Percentiles rank a stretch among this genome's conserved stretches.
Evolutionary conservation across 2,329 filamentous ascomycete genomes (phyloP).

Genomic region (Cladobotryum protrusum): DNA sequence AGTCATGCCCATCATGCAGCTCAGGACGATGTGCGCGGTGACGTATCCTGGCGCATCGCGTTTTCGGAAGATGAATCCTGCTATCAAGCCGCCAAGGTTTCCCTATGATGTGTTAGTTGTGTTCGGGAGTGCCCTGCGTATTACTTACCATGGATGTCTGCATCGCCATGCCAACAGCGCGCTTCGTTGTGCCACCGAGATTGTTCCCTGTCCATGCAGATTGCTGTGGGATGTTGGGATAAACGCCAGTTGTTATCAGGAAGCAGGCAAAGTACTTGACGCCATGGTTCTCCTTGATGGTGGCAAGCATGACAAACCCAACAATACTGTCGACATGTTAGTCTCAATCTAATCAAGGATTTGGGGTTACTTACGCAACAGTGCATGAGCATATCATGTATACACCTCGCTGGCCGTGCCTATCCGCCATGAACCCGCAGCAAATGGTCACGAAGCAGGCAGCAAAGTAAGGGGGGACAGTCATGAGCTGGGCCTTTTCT

Average conservation of each 20-base stretch:
- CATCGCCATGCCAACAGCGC: slow-evolving; percentile 50
- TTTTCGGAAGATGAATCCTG: too few relatives aligned
- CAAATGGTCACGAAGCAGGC: slow-evolving; percentile 44
- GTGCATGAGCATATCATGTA: too few relatives aligned
- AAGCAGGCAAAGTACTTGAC: slow-evolving; percentile 45
- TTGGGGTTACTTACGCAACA: too few relatives aligned
- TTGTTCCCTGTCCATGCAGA: slow-evolving; percentile 56
- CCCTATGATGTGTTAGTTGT: too few relatives aligned
- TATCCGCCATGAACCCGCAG: slow-evolving; percentile 40
- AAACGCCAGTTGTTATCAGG: slow-evolving; percentile 34
- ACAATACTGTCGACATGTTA: too few relatives aligned
- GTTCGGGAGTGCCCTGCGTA: slow-evolving; percentile 13
- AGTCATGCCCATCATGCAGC: too few relatives aligned
- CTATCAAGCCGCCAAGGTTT: too few relatives aligned
- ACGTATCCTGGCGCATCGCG: too few relatives aligned
- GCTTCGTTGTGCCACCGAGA: slow-evolving; percentile 49
- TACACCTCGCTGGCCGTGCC: too few relatives aligned
- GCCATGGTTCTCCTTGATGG: slow-evolving; percentile 20
- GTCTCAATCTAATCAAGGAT: too few relatives aligned
- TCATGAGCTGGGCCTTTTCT: too few relatives aligned
- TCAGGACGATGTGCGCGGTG: too few relatives aligned
- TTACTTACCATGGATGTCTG: slow-evolving; percentile 36
- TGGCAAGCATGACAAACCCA: slow-evolving; percentile 20
- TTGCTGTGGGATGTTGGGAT: slow-evolving; percentile 49
- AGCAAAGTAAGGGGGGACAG: slow-evolving; percentile 43